A percentile compares a stretch with the other conserved stretches of the same genome.
Evolutionary conservation across 2,329 filamentous ascomycete genomes (phyloP).

Genomic region (Botryotinia globosa): DNA sequence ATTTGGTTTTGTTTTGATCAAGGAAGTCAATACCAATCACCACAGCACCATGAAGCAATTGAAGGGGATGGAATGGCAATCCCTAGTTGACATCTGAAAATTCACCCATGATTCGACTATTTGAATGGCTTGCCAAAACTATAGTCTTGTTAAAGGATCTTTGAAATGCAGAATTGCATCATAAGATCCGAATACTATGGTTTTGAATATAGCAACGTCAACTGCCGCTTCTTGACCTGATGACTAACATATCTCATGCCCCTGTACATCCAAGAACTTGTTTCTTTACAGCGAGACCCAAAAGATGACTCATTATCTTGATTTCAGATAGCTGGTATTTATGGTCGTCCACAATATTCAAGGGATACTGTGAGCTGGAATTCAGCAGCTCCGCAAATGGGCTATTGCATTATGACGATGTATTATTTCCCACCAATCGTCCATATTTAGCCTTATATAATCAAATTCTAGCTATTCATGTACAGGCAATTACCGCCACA

Average conservation of each 20-base stretch:
- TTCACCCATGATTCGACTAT: background rate
- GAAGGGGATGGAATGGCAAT: background rate
- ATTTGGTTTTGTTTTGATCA: background rate
- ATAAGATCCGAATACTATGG: background rate
- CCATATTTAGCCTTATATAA: slow-evolving; percentile 53
- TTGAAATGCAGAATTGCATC: background rate
- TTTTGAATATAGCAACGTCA: background rate
- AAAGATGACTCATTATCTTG: slow-evolving; percentile 24
- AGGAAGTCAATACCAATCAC: background rate
- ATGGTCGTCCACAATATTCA: slow-evolving; percentile 23
- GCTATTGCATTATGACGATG: slow-evolving; percentile 24
- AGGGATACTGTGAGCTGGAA: slow-evolving; percentile 13
- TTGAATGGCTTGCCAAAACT: background rate
- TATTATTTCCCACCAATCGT: slow-evolving; percentile 43
- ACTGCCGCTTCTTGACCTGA: background rate
- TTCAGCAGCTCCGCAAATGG: slow-evolving; percentile 10
- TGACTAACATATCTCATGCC: slow-evolving; percentile 19
- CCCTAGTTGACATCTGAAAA: background rate
- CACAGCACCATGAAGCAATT: background rate
- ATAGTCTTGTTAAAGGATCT: background rate
- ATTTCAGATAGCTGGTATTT: slow-evolving; percentile 28
- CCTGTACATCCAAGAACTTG: slow-evolving; percentile 28
- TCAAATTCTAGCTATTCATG: slow-evolving; percentile 51
- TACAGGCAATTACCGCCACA: slow-evolving; percentile 44
- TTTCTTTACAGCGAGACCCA: slow-evolving; percentile 21